Percentiles rank a stretch among this genome's conserved stretches.
Evolutionary conservation across 176 grass and related monocot species (phyloP).

Genomic region (Cenchrus americanus): DNA sequence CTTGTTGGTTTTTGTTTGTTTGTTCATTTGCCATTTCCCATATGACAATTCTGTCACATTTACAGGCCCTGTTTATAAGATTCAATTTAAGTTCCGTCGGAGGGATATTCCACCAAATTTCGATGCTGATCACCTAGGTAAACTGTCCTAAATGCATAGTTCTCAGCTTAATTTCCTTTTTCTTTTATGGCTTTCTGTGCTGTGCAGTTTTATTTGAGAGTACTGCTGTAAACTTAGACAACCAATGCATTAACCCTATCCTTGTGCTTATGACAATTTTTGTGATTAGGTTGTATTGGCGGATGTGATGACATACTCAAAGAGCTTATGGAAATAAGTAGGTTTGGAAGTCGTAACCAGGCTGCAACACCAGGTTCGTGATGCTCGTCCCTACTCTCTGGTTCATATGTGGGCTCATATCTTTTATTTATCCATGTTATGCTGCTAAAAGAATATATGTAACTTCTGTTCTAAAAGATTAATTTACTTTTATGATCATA

Average conservation of each 20-base stretch:
- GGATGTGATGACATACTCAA: conserved; percentile 84
- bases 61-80: conserved; percentile 71
- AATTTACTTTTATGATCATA: conserved; percentile 11
- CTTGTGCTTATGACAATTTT: conserved; percentile 1
- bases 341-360: conserved; percentile 64
- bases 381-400: conserved; percentile 7
- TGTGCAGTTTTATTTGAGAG: background rate
- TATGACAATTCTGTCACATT: conserved; percentile 29
- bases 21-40: conserved; percentile 27
- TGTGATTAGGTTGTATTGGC: conserved; percentile 82
- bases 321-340: conserved; percentile 82
- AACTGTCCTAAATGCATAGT: conserved; percentile 26
- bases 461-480: conserved; percentile 8
- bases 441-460: background rate
- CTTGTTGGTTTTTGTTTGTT: conserved; percentile 15
- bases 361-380: conserved; percentile 62
- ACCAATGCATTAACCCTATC: background rate
- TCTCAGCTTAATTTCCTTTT: conserved; percentile 5
- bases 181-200: background rate
- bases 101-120: conserved; percentile 94
- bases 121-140: conserved; percentile 90
- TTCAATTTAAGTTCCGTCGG: conserved; percentile 86
- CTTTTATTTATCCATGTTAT: conserved; percentile 24
- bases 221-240: background rate
- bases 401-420: conserved; percentile 1